Evolutionary conservation across 192 early-diverging fungal species (phyloP).

Genomic region (Coemansia sp.): DNA sequence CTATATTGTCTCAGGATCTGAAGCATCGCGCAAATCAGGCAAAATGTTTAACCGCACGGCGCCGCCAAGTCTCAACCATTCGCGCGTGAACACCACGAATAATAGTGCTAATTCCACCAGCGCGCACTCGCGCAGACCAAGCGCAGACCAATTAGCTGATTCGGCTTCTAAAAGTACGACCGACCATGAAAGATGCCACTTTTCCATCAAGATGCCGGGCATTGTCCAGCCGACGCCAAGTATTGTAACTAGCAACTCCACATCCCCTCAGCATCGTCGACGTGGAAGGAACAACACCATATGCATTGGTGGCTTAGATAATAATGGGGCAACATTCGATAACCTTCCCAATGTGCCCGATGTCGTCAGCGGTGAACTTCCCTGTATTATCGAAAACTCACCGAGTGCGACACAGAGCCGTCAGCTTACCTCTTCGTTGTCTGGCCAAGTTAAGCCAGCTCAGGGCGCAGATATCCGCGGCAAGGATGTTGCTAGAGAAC

Average conservation of each 20-base stretch:
- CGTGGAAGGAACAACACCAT: conserved; percentile 32
- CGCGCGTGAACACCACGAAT: conserved; percentile 33
- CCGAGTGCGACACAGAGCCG: conserved; percentile 4
- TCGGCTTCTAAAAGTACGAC: background rate
- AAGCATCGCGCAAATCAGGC: conserved; percentile 18
- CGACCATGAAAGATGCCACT: background rate
- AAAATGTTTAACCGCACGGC: conserved; percentile 35
- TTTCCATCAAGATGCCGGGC: conserved; percentile 8
- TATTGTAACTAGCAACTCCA: conserved; percentile 7
- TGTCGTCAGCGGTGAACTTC: conserved; percentile 1
- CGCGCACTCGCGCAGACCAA: conserved; percentile 45
- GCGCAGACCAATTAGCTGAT: conserved; percentile 17
- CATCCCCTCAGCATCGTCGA: background rate
- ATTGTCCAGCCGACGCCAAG: conserved; percentile 8
- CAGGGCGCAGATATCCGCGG: background rate
- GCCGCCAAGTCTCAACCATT: conserved; percentile 40
- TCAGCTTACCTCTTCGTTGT: conserved; percentile 1
- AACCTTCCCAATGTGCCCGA: background rate
- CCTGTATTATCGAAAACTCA: conserved; percentile 11
- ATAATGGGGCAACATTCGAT: conserved; percentile 25
- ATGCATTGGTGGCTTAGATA: conserved; percentile 22
- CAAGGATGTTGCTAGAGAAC: background rate
- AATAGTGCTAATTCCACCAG: conserved; percentile 47
- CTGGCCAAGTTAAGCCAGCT: background rate
- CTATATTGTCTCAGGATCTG: conserved; percentile 40